A percentile compares a stretch with the other conserved stretches of the same genome.
These are phyloP conservation scores for Parathielavia appendiculata DNA, from an alignment of 495 filamentous ascomycete genomes.

Conservation along the genomic window DNA sequence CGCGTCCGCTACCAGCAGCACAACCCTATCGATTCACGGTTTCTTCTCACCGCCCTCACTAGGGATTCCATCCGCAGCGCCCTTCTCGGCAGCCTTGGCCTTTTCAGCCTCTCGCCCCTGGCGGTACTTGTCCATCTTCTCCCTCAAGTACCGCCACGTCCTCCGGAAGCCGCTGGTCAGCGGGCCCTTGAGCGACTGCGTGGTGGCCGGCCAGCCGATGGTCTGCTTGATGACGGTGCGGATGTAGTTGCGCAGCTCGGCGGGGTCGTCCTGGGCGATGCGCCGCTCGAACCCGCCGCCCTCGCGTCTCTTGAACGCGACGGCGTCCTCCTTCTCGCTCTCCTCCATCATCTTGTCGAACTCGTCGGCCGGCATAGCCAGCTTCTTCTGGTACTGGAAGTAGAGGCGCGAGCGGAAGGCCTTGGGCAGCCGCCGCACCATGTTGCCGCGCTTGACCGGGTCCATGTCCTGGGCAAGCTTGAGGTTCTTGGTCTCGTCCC, in stretches of 20 bases:
- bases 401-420: slow-evolving; percentile 85
- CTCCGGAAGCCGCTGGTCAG: slow-evolving; percentile 67
- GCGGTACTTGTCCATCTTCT: slow-evolving; percentile 74
- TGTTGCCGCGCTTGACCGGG: slow-evolving; percentile 81
- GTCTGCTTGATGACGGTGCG: slow-evolving; percentile 73
- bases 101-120: slow-evolving; percentile 35
- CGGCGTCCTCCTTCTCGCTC: slow-evolving; percentile 61
- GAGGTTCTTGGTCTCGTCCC: slow-evolving; percentile 47
- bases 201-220: slow-evolving; percentile 82
- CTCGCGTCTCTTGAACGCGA: slow-evolving; percentile 62
- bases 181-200: slow-evolving; percentile 74
- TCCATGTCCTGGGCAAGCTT: slow-evolving; percentile 84
- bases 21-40: slow-evolving; percentile 8
- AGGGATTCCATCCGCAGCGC: background rate
- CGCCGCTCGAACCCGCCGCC: slow-evolving; percentile 81
- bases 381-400: slow-evolving; percentile 89
- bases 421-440: slow-evolving; percentile 87
- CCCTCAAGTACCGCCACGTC: slow-evolving; percentile 68
- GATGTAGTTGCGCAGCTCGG: slow-evolving; percentile 61
- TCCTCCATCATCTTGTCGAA: slow-evolving; percentile 83
- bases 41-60: slow-evolving; percentile 2
- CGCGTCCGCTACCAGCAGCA: background rate
- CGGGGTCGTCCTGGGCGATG: slow-evolving; percentile 63
- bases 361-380: slow-evolving; percentile 71
- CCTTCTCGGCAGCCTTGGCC: slow-evolving; percentile 11